phyloP scores from a whole-genome alignment of 2,329 filamentous ascomycete genomes.

The Fonsecaea monophora region DNA sequence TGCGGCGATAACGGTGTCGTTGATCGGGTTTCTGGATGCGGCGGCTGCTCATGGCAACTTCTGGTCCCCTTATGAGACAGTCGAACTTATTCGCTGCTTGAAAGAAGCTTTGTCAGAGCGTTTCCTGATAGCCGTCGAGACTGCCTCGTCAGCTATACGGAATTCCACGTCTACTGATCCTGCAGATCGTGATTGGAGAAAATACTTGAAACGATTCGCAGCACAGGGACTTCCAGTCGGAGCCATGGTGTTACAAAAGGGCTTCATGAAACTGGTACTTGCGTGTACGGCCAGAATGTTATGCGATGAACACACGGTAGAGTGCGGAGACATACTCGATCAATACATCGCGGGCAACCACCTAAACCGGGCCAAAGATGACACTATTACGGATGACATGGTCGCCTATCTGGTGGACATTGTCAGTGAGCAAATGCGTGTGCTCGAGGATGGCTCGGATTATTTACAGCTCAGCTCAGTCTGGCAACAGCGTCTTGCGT shows the following conservation, averaged over 20 bases:
- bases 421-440: conserved; percentile 80
- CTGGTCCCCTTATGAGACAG: conserved; percentile 77
- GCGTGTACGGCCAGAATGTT: conserved; percentile 77
- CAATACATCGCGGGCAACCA: conserved; percentile 69
- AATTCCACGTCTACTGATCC: conserved; percentile 73
- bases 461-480: conserved; percentile 85
- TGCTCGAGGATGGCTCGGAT: conserved; percentile 87
- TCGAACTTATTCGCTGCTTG: conserved; percentile 74
- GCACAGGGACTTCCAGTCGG: conserved; percentile 80
- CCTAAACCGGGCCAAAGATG: conserved; percentile 43
- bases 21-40: conserved; percentile 90
- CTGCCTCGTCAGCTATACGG: conserved; percentile 86
- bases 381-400: conserved; percentile 50
- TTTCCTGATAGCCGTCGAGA: conserved; percentile 86
- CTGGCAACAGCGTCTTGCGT: conserved; percentile 85
- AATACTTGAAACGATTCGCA: conserved; percentile 82
- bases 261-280: conserved; percentile 83
- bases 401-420: conserved; percentile 70
- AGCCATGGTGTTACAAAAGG: conserved; percentile 87
- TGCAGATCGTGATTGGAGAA: conserved; percentile 82
- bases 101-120: conserved; percentile 78
- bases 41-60: conserved; percentile 78
- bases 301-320: conserved; percentile 65
- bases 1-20: conserved; percentile 78
- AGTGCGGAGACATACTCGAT: conserved; percentile 72